Evolutionary conservation across 352 stramenopile species (phyloP), one percentile per base, ranked within the genome.

Genomic region (Pythium scleroteichum): DNA sequence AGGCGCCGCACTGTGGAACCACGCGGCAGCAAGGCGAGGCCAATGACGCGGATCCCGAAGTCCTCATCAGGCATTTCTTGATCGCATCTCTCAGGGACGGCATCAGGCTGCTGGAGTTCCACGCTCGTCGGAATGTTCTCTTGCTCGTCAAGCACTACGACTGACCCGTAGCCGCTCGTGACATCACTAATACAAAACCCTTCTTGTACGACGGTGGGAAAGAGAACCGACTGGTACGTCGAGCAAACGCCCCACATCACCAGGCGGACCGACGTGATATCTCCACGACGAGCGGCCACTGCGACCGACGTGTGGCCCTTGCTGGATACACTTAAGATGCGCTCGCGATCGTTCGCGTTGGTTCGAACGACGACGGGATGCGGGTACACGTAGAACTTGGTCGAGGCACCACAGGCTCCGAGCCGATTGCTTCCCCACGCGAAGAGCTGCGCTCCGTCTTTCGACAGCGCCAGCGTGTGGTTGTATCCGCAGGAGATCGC

Each of bases 371-470:
- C 56, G 8, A 79, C 71, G 12, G 72, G 72, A 5, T 71, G 44
- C 39, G 71, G 75, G 35, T 84, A 84, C 14, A 76, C 67, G 27
- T 68, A 66, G 51, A 84, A 84, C 20, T 72, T 81, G 24, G 72
- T 84, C 19, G 64, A 64, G 2, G 70, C 68, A 0, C 75, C 75
- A 47, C 75, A 79, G 3, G 64, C 70, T 9, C 75, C 72, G 22
- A 67, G 54, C 6, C 39, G 42, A 45, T 84, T 84, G 49, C 58
- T 76, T 14, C 75, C 75, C 72, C 75, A 82, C 16, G 62, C 57
- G 39, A 68, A 82, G 1, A 84, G 35, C 2, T 58, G 32, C 10
- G 33, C 32, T 23, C 33, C 27, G 42, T 68, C 69, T 14, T 24
- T 60, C 14, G 64, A 48, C 5, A 76, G 16, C 16, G 71, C 75